Percentiles rank a stretch among this genome's conserved stretches.
Conservation (phyloP, 805 yeast genomes). For the Candida chauliodis region DNA sequence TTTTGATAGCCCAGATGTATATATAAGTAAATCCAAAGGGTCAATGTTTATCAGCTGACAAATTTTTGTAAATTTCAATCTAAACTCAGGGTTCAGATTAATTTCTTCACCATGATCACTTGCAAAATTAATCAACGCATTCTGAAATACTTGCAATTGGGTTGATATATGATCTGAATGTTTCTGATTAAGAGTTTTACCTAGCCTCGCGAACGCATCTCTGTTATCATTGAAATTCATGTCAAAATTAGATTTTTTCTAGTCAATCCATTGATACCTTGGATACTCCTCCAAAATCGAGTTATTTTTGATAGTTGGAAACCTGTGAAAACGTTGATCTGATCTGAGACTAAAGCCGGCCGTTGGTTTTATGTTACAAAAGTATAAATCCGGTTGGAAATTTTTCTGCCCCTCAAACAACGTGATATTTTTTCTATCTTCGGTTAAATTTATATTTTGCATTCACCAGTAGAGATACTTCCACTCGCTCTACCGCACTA, state of each 20-base stretch:
- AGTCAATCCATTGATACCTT: no score
- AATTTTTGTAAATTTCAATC: conserved; percentile 70
- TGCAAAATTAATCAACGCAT: conserved; percentile 73
- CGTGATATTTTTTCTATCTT: conserved; percentile 1
- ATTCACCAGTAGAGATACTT: no score
- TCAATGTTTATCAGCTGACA: conserved; percentile 83
- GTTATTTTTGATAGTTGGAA: no score
- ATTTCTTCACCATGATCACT: conserved; percentile 68
- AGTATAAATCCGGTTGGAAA: neutral
- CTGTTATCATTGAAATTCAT: conserved; percentile 13
- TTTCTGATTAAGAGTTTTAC: conserved; percentile 45
- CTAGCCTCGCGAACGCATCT: conserved; percentile 45
- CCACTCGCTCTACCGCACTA: no score
- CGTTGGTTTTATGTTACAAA: no score
- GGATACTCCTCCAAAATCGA: no score
- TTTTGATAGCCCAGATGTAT: conserved; percentile 18
- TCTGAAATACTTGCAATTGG: conserved; percentile 74
- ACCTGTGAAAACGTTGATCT: no score
- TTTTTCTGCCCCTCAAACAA: conserved; percentile 3
- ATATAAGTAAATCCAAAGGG: conserved; percentile 49
- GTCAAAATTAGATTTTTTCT: no score
- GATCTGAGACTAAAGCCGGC: no score
- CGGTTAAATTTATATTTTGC: neutral
- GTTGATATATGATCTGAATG: conserved; percentile 62
- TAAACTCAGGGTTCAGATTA: conserved; percentile 56